phyloP scores from a whole-genome alignment of 345 rosid species.

The Camelina neglecta region DNA sequence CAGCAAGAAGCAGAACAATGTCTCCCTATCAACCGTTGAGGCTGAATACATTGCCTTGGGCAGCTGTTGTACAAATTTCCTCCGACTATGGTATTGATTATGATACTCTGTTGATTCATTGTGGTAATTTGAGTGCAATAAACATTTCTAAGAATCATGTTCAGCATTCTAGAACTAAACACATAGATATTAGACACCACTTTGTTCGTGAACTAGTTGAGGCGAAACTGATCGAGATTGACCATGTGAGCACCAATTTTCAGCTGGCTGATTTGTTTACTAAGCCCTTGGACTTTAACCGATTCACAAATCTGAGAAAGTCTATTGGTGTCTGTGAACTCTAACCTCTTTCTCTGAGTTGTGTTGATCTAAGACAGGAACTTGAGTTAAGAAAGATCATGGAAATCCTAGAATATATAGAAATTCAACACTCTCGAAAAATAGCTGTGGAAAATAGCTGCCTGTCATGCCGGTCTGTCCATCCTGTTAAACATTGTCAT shows the following conservation, averaged over 20 bases:
- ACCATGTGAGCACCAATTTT: not conserved
- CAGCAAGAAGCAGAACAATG: not conserved
- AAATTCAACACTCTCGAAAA: no score
- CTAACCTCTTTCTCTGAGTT: not conserved
- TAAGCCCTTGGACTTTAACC: not conserved
- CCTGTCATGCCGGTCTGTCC: no score
- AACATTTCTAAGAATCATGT: not conserved
- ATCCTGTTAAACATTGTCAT: no score
- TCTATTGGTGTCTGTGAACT: not conserved
- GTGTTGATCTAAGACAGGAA: no score
- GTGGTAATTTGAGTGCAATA: not conserved
- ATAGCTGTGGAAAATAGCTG: no score
- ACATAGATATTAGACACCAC: not conserved
- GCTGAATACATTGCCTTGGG: not conserved
- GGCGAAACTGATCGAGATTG: conserved; percentile 21
- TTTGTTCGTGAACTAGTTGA: not conserved
- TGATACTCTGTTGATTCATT: not conserved
- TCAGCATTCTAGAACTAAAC: not conserved
- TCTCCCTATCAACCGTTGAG: not conserved
- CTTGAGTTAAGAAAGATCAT: no score
- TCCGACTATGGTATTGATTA: not conserved
- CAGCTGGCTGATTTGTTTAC: not conserved
- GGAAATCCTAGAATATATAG: no score
- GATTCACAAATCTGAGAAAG: not conserved
- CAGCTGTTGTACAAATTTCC: not conserved